Evolutionary conservation across 306 rosid species (phyloP), one percentile per base, ranked within the genome.

Genomic region (Medicago ruthenica): DNA sequence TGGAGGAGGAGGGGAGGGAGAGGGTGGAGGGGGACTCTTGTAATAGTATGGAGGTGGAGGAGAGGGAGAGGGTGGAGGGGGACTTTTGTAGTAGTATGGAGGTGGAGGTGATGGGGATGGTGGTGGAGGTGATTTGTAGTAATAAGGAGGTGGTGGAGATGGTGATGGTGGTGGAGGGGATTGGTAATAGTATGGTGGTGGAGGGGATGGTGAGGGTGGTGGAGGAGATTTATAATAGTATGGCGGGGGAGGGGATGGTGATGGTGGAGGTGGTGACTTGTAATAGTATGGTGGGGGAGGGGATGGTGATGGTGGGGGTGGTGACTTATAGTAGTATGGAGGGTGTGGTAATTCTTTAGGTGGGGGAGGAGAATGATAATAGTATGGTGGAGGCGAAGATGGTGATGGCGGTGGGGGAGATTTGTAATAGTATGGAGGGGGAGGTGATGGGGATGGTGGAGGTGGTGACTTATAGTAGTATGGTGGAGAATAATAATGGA

Each of bases 381-480:
- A 42, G 65, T 87, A 85, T 0, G 88, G 86, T 0, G 86, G 89
- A 0, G 77, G 75, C 0, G 83, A 82, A 1, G 17, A 15, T 0
- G 81, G 83, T 0, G 78, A 44, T 0, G 88, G 78, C 0, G 87
- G 88, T 0, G 90, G 90, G 0, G 90, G 90, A 0, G 88, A 81
- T 0, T 81, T 50, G 44, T 87, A 84, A 74, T 85, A 64, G 39
- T 85, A 85, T 4, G 85, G 85, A 0, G 87, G 82, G 0, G 41
- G 82, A 0, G 67, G 81, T 0, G 50, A 36, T 0, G 79, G 82
- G 8, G 79, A 21, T 0, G 86, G 75, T 0, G 89, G 76, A 1
- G 90, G 88, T 0, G 88, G 90, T 11, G 64, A 58, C 9, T 24
- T 58, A 36, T 58, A 57, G 14, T 57, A 20, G 15, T 57, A 57